Percentiles rank a stretch among this genome's conserved stretches.
These are phyloP conservation scores for Ogataea neopini DNA, from an alignment of 805 yeast species.

Conservation along the genomic window DNA sequence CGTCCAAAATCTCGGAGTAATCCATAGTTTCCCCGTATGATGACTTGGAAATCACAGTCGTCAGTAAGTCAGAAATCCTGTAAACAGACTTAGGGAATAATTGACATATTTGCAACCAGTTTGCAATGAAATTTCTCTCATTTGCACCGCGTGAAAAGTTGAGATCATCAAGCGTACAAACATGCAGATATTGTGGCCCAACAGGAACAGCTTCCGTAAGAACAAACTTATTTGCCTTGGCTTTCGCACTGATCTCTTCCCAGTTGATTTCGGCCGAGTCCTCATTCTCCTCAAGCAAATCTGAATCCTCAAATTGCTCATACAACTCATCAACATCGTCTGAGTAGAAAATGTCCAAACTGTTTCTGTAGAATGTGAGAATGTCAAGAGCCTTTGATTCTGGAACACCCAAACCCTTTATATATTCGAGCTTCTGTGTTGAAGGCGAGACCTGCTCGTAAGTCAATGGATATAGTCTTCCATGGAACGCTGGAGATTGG, in stretches of 20 bases:
- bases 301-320: slow-evolving; percentile 35
- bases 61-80: slow-evolving; percentile 42
- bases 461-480: slow-evolving; percentile 39
- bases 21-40: slow-evolving; percentile 35
- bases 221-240: slow-evolving; percentile 22
- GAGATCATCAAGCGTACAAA: slow-evolving; percentile 42
- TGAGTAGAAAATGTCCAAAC: slow-evolving; percentile 21
- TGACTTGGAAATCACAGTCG: slow-evolving; percentile 36
- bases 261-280: slow-evolving; percentile 17
- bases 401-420: slow-evolving; percentile 34
- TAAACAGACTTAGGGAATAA: slow-evolving; percentile 40
- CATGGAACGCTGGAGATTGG: slow-evolving; percentile 36
- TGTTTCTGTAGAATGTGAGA: slow-evolving; percentile 25
- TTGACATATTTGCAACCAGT: slow-evolving; percentile 45
- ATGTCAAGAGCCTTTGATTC: slow-evolving; percentile 34
- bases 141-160: slow-evolving; percentile 39
- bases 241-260: slow-evolving; percentile 20
- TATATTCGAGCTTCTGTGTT: slow-evolving; percentile 34
- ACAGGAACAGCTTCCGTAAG: slow-evolving; percentile 33
- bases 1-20: slow-evolving; percentile 39
- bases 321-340: slow-evolving; percentile 26
- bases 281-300: slow-evolving; percentile 14
- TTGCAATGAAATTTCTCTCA: slow-evolving; percentile 41
- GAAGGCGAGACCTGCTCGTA: slow-evolving; percentile 45
- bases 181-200: slow-evolving; percentile 40